A percentile compares a stretch with the other conserved stretches of the same genome.
Conservation (phyloP, 371 early-diverging fungal species). For the Lichtheimia ornata region DNA sequence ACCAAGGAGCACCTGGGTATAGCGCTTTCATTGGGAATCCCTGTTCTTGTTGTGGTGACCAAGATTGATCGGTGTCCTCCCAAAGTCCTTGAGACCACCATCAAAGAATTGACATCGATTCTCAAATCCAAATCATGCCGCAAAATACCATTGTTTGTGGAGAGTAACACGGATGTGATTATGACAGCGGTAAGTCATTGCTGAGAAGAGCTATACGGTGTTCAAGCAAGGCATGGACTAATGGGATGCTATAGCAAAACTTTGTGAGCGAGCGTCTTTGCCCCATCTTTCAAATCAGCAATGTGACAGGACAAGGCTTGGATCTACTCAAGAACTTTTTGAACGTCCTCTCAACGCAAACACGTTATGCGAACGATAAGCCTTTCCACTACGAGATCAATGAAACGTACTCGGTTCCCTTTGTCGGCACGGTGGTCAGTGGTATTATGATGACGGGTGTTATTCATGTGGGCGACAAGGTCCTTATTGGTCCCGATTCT, state of each 20-base stretch:
- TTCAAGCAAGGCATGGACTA: too few species aligned
- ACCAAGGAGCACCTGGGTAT: slow-evolving; percentile 92
- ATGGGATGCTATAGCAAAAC: slow-evolving; percentile 43
- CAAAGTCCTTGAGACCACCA: slow-evolving; percentile 79
- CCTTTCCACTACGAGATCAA: slow-evolving; percentile 83
- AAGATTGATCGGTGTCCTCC: slow-evolving; percentile 92
- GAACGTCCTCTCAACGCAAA: slow-evolving; percentile 75
- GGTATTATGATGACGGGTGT: slow-evolving; percentile 65
- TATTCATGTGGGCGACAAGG: slow-evolving; percentile 78
- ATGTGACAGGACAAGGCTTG: slow-evolving; percentile 89
- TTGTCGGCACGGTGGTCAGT: slow-evolving; percentile 86
- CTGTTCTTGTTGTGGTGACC: slow-evolving; percentile 89
- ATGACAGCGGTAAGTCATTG: slow-evolving; percentile 64
- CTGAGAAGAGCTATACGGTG: too few species aligned
- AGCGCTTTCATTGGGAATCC: slow-evolving; percentile 82
- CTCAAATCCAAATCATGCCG: slow-evolving; percentile 88
- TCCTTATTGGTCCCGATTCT: slow-evolving; percentile 88
- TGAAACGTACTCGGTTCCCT: slow-evolving; percentile 89
- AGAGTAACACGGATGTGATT: slow-evolving; percentile 74
- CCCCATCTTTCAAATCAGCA: slow-evolving; percentile 92
- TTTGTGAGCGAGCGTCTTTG: slow-evolving; percentile 88
- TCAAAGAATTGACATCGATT: slow-evolving; percentile 81
- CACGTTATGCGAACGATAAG: slow-evolving; percentile 62
- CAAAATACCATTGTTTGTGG: slow-evolving; percentile 88
- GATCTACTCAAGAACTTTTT: slow-evolving; percentile 82